These are phyloP conservation scores for Bretschneidera sinensis DNA, from an alignment of 345 rosid genomes.

Conservation along the genomic window DNA sequence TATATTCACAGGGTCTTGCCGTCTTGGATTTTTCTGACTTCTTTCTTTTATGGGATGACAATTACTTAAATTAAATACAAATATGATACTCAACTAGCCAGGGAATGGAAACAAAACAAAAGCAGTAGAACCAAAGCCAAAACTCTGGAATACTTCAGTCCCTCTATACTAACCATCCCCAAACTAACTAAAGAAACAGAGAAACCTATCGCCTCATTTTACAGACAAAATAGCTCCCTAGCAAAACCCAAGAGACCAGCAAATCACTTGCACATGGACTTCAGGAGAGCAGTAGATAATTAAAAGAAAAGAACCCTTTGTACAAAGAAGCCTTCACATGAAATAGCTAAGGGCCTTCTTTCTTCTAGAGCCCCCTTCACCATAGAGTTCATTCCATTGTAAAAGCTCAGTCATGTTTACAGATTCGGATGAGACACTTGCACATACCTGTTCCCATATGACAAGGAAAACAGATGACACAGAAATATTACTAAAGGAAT, in stretches of 20 bases:
- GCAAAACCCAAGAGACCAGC: slow-evolving; percentile 7
- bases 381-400: slow-evolving; percentile 85
- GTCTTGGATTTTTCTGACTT: background rate
- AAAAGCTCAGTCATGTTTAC: slow-evolving; percentile 73
- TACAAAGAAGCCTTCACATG: slow-evolving; percentile 52
- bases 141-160: slow-evolving; percentile 19
- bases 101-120: slow-evolving; percentile 11
- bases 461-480: background rate
- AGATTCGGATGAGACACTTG: slow-evolving; percentile 88
- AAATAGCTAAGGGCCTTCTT: slow-evolving; percentile 78
- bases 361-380: slow-evolving; percentile 88
- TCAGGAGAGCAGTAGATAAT: slow-evolving; percentile 15
- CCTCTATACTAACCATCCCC: slow-evolving; percentile 28
- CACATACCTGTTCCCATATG: slow-evolving; percentile 51
- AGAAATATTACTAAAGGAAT: background rate
- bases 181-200: slow-evolving; percentile 14
- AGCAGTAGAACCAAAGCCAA: slow-evolving; percentile 20
- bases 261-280: slow-evolving; percentile 28
- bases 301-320: slow-evolving; percentile 26
- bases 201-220: slow-evolving; percentile 33
- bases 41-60: slow-evolving; percentile 14
- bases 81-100: background rate
- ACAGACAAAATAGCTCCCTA: slow-evolving; percentile 37
- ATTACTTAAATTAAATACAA: too few species aligned
- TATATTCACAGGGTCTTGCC: slow-evolving; percentile 25